Evolutionary conservation across 1,284 basidiomycete genomes (phyloP).

Genomic region (Malassezia japonica): DNA sequence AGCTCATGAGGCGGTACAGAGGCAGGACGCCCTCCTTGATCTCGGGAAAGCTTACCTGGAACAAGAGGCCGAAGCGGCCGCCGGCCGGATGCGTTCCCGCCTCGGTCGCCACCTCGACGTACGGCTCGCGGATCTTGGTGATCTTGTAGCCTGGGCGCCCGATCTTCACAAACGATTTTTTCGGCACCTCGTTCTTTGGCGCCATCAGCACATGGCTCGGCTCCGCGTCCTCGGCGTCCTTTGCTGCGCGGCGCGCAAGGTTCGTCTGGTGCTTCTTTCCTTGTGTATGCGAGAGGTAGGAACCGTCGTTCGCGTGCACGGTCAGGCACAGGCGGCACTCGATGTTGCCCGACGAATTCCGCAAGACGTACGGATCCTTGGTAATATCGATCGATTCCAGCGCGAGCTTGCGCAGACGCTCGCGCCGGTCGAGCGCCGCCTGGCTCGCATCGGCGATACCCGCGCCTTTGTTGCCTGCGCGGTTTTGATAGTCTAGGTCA

Average conservation of each 20-base stretch:
- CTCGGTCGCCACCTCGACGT: constrained; percentile 6
- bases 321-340: constrained; percentile 97
- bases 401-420: constrained; percentile 82
- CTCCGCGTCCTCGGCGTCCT: constrained; percentile 72
- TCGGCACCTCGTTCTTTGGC: constrained; percentile 22
- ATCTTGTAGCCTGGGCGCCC: constrained; percentile 88
- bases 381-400: constrained; percentile 43
- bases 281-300: constrained; percentile 97
- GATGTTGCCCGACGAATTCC: constrained; percentile 89
- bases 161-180: constrained; percentile 74
- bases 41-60: constrained; percentile 90
- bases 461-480: constrained; percentile 48
- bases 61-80: constrained; percentile 71
- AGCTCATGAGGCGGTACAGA: constrained; percentile 87
- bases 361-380: constrained; percentile 91
- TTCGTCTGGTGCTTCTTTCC: constrained; percentile 99
- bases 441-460: constrained; percentile 67
- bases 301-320: constrained; percentile 96
- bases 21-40: constrained; percentile 71
- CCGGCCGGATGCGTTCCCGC: constrained; percentile 15
- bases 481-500: constrained; percentile 44
- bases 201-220: constrained; percentile 55
- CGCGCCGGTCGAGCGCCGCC: constrained; percentile 86
- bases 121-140: constrained; percentile 68
- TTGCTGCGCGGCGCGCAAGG: constrained; percentile 84